Evolutionary conservation across 176 grass and related monocot genomes (phyloP).

Genomic region (Carex pumila): DNA sequence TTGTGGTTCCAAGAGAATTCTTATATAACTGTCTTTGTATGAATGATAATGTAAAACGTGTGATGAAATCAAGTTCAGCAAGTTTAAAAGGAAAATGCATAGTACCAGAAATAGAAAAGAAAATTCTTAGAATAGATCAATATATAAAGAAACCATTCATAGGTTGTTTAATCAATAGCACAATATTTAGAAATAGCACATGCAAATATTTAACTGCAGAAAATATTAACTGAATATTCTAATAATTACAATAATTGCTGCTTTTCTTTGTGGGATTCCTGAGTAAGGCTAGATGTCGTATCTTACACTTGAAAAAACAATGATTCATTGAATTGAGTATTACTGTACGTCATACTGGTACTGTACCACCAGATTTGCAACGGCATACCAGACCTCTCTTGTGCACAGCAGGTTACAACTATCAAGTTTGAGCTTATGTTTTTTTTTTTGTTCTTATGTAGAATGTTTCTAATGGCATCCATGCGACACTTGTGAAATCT

Average conservation of each 20-base stretch:
- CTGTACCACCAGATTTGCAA: not conserved
- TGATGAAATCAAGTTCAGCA: not conserved
- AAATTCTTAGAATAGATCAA: not conserved
- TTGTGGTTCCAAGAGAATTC: not conserved
- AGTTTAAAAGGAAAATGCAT: not conserved
- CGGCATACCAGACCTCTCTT: not conserved
- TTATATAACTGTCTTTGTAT: not conserved
- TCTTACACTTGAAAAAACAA: not conserved
- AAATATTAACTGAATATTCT: not conserved
- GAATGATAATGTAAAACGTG: not conserved
- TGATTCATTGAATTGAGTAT: not conserved
- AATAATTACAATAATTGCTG: not conserved
- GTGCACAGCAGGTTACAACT: not conserved
- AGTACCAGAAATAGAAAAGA: not conserved
- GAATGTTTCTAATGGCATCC: not conserved
- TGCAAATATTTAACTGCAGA: not conserved
- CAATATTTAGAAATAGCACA: not conserved
- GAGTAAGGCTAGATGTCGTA: not conserved
- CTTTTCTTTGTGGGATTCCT: not conserved
- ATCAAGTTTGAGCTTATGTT: conserved; percentile 1
- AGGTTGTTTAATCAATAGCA: not conserved
- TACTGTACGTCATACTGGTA: not conserved
- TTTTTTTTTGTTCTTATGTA: not conserved
- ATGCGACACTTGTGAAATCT: not conserved
- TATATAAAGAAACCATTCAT: not conserved